Percentiles rank a stretch among this genome's conserved stretches.
phyloP scores from a whole-genome alignment of 805 yeast species.

The Saturnispora zaruensis region DNA sequence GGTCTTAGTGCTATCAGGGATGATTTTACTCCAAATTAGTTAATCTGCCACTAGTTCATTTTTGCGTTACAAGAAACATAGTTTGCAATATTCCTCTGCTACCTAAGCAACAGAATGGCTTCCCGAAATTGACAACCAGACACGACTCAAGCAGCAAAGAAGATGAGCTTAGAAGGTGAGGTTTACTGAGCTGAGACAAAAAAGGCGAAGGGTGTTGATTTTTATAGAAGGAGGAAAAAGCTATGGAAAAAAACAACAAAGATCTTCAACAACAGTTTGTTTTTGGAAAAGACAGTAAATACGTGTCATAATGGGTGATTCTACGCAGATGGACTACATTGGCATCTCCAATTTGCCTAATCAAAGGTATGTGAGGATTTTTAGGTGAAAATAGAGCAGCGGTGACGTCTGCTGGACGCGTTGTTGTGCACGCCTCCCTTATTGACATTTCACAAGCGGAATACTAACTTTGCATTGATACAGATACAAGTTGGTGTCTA shows the following conservation, averaged over 20 bases:
- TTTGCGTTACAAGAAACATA: too few relatives aligned
- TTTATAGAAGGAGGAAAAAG: not conserved
- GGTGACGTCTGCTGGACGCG: not conserved
- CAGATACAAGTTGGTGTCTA: slow-evolving; percentile 66
- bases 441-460: not conserved
- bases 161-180: not conserved
- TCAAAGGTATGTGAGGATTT: slow-evolving; percentile 45
- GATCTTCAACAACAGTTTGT: not conserved
- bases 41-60: too few relatives aligned
- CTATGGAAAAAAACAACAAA: not conserved
- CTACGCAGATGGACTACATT: slow-evolving; percentile 38
- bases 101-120: too few relatives aligned
- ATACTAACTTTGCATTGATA: slow-evolving; percentile 6
- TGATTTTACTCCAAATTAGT: too few relatives aligned
- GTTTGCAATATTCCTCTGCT: not conserved
- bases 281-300: not conserved
- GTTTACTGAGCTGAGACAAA: not conserved
- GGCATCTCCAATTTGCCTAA: slow-evolving; percentile 70
- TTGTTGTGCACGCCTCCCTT: not conserved
- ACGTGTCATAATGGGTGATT: slow-evolving; percentile 19
- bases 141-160: not conserved
- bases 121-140: not conserved
- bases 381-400: not conserved
- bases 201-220: not conserved
- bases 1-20: too few relatives aligned